Evolutionary conservation across 2,329 filamentous ascomycete genomes (phyloP).

Genomic region (Aspergillus sojae): DNA sequence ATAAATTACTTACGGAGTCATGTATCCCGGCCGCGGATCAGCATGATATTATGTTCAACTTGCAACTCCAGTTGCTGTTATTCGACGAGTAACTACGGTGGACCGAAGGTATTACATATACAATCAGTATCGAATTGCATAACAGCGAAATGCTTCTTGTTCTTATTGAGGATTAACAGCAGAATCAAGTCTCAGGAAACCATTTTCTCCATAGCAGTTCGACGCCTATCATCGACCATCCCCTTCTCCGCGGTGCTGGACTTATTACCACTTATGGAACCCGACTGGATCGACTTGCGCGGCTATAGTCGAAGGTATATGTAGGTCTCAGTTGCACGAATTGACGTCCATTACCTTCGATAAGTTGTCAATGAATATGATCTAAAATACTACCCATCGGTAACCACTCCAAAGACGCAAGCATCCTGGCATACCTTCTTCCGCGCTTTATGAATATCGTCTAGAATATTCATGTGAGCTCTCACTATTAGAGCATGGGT

Average conservation of each 20-base stretch:
- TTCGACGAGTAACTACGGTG: background rate
- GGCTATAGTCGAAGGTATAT: background rate
- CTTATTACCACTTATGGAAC: background rate
- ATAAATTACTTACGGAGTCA: background rate
- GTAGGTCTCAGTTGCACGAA: background rate
- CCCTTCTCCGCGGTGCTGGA: background rate
- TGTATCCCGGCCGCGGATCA: background rate
- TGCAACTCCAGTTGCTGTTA: background rate
- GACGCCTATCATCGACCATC: background rate
- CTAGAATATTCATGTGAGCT: background rate
- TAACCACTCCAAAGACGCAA: background rate
- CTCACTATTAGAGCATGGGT: background rate
- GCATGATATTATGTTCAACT: background rate
- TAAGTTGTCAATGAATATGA: no score
- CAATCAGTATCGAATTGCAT: background rate
- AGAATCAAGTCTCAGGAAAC: background rate
- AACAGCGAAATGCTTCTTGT: background rate
- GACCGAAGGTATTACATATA: background rate
- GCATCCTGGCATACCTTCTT: background rate
- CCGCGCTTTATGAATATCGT: background rate
- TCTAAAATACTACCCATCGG: no score
- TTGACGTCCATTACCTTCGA: no score
- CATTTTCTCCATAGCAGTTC: background rate
- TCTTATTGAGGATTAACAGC: background rate
- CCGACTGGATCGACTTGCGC: background rate